Base-by-base conservation (phyloP, 2,329 filamentous ascomycete species). In the Septoria linicola region DNA sequence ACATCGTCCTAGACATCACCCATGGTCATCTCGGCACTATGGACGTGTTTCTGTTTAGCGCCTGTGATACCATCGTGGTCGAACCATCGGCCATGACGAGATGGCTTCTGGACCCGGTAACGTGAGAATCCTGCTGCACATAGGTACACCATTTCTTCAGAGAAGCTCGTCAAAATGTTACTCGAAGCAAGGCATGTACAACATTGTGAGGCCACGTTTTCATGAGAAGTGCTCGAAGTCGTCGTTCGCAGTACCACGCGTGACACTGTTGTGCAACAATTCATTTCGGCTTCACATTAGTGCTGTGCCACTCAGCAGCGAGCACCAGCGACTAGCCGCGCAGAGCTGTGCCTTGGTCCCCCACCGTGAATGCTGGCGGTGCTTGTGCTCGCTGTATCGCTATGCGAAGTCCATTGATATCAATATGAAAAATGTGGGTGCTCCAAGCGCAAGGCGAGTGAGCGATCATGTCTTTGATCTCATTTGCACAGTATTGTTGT, bases 221-320 rank as follows among this genome's bases (percentile, higher is more conserved):
- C n/a, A n/a, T n/a, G n/a, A n/a, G n/a, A n/a, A n/a, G n/a, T n/a
- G 31, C 13, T 34, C 13, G 31, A 34, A 34, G 31, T 34, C 5
- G 31, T 34, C 31, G 31, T 34, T 34, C 31, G 31, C 31, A 34
- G 31, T 30, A n/a, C 13, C 6, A 13, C 31, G 13, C 11, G 31
- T 5, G 11, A 16, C 14, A 6, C 31, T 43, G 43, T 30, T 30
- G 43, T 39, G 43, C 43, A 11, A 39, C 43, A 20, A 30, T 20
- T 46, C 43, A 46, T 46, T 39, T 46, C 43, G 43, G 43, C 34
- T 46, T 23, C 14, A 46, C 11, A 20, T 27, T 46, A 46, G 43
- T 21, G 34, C 43, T 39, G 34, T 46, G 34, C 37, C 30, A 19
- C 21, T 13, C 21, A 16, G 11, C 35, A 31, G 35, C 42, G 30